Evolutionary conservation across 2,329 filamentous ascomycete species (phyloP).

Genomic region (Fusarium setosum): DNA sequence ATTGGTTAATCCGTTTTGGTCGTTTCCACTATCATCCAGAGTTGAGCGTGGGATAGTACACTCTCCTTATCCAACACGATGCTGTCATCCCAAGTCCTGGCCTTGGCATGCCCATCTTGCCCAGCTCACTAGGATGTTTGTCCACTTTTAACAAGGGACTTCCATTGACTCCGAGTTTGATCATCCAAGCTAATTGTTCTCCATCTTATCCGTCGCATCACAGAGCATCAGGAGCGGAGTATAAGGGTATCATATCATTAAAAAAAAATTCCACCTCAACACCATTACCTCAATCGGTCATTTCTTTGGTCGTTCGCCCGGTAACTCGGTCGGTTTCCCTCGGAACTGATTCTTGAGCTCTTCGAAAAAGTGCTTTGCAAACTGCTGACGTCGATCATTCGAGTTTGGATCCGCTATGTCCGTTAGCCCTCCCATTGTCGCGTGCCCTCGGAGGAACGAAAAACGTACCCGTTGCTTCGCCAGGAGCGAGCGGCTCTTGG

Average conservation of each 20-base stretch:
- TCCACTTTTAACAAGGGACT: no score
- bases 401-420: conserved; percentile 48
- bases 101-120: background rate
- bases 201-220: background rate
- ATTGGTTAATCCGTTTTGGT: background rate
- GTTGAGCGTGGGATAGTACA: background rate
- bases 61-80: background rate
- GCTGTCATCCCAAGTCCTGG: background rate
- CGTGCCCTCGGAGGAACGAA: background rate
- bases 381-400: conserved; percentile 42
- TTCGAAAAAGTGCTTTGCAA: conserved; percentile 60
- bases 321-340: conserved; percentile 56
- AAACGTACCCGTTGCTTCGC: conserved; percentile 61
- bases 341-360: conserved; percentile 63
- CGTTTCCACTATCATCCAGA: background rate
- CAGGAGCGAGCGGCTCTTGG: conserved; percentile 61
- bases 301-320: conserved; percentile 42
- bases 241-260: conserved; percentile 15
- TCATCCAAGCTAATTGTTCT: background rate
- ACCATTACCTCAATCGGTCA: conserved; percentile 2
- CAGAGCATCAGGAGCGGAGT: conserved; percentile 5
- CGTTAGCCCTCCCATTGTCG: background rate
- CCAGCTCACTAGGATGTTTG: no score
- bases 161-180: background rate
- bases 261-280: background rate